Base-by-base conservation (phyloP, 2,329 filamentous ascomycete species). In the Sporothrix euskadiensis region DNA sequence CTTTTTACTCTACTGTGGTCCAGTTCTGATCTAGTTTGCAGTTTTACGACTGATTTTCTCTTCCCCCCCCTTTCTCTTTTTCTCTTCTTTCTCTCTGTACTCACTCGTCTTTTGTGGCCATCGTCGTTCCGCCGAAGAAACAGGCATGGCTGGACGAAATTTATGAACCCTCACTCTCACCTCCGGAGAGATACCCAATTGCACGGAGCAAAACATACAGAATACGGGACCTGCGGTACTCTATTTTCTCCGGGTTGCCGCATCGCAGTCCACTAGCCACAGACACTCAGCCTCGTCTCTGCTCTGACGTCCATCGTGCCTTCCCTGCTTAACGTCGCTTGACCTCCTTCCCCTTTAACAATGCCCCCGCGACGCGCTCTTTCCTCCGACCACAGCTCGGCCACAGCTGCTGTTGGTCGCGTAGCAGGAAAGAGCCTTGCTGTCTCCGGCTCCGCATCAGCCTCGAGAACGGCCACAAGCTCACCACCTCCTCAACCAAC, bases 321-420 rank as follows among this genome's bases (percentile, higher is more conserved):
- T 39, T 57, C 32, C 14, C 30, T 59, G 4, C 4, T 35, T 35
- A 6, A 56, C 52, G 52, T 26, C 32, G 22, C 47, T 57, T 49
- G 39, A 30, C 7, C n/a, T 26, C 19, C 1, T 32, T 26, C 30
- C 16, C 10, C 8, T 68, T 32, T 56, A 49, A 69, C 44, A 35
- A 68, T 68, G 65, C 65, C 65, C 16, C 26, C 65, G 26, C 65
- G 65, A 19, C 65, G 65, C 47, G 66, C 66, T 22, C 49, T 69
- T 22, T 54, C 49, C 49, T 69, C 66, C 1, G 66, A 69, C 32
- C 49, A 57, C 4, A 52, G 65, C 44, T 26, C 44, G 14, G 65
- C 26, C 44, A 32, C 44, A 12, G 47, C 65, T 12, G 65, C 3
- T 49, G 14, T 14, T 26, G 26, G 26, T 16, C 14, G 2, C 26